Base-by-base conservation (phyloP, 208 protist species). In the Acanthamoeba sp. region DNA sequence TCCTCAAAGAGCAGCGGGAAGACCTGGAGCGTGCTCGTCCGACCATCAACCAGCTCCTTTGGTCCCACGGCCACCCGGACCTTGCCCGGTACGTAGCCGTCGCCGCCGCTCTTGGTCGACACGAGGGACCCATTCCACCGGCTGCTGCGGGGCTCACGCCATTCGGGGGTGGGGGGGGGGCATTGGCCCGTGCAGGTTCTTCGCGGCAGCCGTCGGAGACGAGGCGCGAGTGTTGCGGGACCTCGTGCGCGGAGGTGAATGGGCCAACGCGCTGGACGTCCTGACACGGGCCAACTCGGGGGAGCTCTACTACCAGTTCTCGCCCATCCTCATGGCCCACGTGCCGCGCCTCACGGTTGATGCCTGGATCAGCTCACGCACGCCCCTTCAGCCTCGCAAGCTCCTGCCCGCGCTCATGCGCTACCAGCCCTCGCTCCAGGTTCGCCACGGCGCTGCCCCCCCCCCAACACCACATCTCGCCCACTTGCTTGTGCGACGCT, bases 351-450 rank as follows among this genome's bases (percentile, higher is more conserved):
- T 97, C 48, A 96, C 98, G 32, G 96, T 98, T 14, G 94, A 64
- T 4, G 73, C 71, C 62, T 95, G n/a, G 66, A 82, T 52, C 27
- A 93, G 40, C 38, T 27, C 29, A 4, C n/a, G 66, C 57, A 91
- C 50, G 7, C 94, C 93, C 5, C 94, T 99, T 22, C 87, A 98
- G 34, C 95, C 98, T 82, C 95, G 97, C 34, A 96, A 97, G 52
- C 97, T 99, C 32, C 97, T 99, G 42, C 98, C 98, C 5, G 96
- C 98, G n/a, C 97, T 99, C 24, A 98, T 98, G 91, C 95, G 96
- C 32, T 99, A 99, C 80, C 95, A 97, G 89, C 94, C 96, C 10
- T 9, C 59, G 22, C 59, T 16, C 16, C 55, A 62, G 55, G 55
- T 62, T 27, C n/a, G n/a, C 27, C n/a, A 3, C 4, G 20, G 20